A percentile compares a stretch with the other conserved stretches of the same genome.
Conservation (phyloP, 108 stramenopile species). For the Cyclostephanos tholiformis region DNA sequence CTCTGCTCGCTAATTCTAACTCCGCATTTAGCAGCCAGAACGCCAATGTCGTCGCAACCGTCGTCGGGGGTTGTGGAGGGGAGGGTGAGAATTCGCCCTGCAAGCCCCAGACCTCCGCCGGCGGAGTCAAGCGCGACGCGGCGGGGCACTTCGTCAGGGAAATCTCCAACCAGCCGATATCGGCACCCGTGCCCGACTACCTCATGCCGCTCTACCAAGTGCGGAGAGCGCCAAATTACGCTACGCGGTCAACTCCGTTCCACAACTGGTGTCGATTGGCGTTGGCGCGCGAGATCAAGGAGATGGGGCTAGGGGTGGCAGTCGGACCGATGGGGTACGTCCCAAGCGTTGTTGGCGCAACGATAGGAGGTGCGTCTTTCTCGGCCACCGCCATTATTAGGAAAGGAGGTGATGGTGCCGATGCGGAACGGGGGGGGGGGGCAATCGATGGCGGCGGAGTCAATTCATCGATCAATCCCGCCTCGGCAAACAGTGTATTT, state of each 20-base stretch:
- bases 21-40: not conserved
- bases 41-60: not conserved
- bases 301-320: constrained; percentile 70
- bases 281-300: constrained; percentile 71
- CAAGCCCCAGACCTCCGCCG: constrained; percentile 4
- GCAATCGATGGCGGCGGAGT: not conserved
- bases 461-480: constrained; percentile 39
- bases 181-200: constrained; percentile 32
- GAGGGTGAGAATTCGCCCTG: not conserved
- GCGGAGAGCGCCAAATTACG: constrained; percentile 33
- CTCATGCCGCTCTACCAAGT: constrained; percentile 81
- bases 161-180: not conserved
- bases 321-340: constrained; percentile 55
- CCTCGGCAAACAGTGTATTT: constrained; percentile 42
- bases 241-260: constrained; percentile 44
- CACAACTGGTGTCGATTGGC: constrained; percentile 63
- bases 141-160: constrained; percentile 42
- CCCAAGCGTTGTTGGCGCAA: not conserved
- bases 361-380: constrained; percentile 5
- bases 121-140: constrained; percentile 30
- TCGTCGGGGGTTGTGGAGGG: not conserved
- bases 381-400: not conserved
- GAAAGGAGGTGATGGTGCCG: no score
- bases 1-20: not conserved
- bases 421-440: not conserved